phyloP scores from a whole-genome alignment of 2,329 filamentous ascomycete genomes.

The Hypoxylon sp. region DNA sequence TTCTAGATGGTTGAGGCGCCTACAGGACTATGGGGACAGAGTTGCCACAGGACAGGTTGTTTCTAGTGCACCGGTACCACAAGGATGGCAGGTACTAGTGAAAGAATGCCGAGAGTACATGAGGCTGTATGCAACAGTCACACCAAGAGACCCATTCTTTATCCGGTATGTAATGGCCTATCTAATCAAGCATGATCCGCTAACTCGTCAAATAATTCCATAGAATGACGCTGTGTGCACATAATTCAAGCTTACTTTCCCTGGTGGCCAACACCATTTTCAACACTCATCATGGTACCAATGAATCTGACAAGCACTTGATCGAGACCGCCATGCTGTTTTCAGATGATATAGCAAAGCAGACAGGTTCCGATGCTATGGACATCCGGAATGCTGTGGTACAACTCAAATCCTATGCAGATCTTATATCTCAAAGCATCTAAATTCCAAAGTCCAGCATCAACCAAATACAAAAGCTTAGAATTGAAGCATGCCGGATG shows the following conservation, averaged over 20 bases:
- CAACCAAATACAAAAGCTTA: too few relatives aligned
- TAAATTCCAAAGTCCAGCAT: too few relatives aligned
- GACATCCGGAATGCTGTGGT: background rate
- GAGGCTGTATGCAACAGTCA: slow-evolving; percentile 51
- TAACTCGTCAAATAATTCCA: background rate
- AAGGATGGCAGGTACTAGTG: slow-evolving; percentile 55
- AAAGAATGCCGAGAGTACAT: slow-evolving; percentile 56
- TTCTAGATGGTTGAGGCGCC: slow-evolving; percentile 37
- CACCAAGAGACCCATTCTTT: slow-evolving; percentile 34
- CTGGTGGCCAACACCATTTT: slow-evolving; percentile 37
- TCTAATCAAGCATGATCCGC: background rate
- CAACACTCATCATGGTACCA: slow-evolving; percentile 1
- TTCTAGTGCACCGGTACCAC: slow-evolving; percentile 38
- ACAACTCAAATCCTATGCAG: background rate
- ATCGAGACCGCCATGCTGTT: background rate
- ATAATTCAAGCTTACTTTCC: slow-evolving; percentile 36
- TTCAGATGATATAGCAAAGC: background rate
- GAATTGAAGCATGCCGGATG: too few relatives aligned
- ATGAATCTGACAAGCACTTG: background rate
- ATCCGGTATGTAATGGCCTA: slow-evolving; percentile 15
- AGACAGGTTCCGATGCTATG: background rate
- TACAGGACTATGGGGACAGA: slow-evolving; percentile 47
- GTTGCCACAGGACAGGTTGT: slow-evolving; percentile 40
- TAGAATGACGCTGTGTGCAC: slow-evolving; percentile 42
- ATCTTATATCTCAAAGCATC: background rate